phyloP scores from a whole-genome alignment of 1,284 basidiomycete species.

The Tilletia setariae region DNA sequence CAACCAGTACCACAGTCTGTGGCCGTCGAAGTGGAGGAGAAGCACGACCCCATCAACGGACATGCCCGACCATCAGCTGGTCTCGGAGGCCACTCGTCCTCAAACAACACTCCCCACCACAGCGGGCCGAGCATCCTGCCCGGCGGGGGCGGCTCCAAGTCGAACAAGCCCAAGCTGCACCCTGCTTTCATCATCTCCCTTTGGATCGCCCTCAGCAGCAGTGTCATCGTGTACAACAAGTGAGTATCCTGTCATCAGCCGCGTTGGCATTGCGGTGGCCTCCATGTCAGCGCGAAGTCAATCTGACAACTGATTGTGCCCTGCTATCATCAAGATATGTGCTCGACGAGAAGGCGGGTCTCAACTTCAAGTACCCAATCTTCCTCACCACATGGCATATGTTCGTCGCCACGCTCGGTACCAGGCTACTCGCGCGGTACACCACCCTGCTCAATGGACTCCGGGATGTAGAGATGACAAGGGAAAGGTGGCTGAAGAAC shows the following conservation, averaged over 20 bases:
- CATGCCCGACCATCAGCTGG: conserved; percentile 35
- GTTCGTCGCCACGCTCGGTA: conserved; percentile 73
- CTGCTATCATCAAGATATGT: conserved; percentile 63
- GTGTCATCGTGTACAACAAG: conserved; percentile 89
- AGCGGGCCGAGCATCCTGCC: conserved; percentile 32
- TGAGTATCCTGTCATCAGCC: conserved; percentile 16
- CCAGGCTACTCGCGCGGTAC: conserved; percentile 80
- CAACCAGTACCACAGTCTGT: background rate
- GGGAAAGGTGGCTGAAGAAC: conserved; percentile 61
- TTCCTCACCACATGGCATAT: conserved; percentile 54
- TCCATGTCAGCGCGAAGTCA: too few relatives aligned
- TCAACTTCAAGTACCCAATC: conserved; percentile 55
- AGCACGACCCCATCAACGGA: conserved; percentile 49
- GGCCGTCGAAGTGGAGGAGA: conserved; percentile 43
- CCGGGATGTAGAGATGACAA: conserved; percentile 74
- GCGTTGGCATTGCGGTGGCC: background rate
- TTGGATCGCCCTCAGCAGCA: conserved; percentile 84
- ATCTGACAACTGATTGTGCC: conserved; percentile 65
- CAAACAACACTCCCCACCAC: conserved; percentile 22
- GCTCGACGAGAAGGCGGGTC: conserved; percentile 57
- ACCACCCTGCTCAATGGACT: conserved; percentile 83
- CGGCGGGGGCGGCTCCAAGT: conserved; percentile 18
- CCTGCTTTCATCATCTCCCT: conserved; percentile 71
- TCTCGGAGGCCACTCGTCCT: background rate
- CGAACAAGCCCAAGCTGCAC: conserved; percentile 48